Evolutionary conservation across 2,329 filamentous ascomycete species (phyloP), one percentile per base, ranked within the genome.

Genomic region (Nemania serpens): DNA sequence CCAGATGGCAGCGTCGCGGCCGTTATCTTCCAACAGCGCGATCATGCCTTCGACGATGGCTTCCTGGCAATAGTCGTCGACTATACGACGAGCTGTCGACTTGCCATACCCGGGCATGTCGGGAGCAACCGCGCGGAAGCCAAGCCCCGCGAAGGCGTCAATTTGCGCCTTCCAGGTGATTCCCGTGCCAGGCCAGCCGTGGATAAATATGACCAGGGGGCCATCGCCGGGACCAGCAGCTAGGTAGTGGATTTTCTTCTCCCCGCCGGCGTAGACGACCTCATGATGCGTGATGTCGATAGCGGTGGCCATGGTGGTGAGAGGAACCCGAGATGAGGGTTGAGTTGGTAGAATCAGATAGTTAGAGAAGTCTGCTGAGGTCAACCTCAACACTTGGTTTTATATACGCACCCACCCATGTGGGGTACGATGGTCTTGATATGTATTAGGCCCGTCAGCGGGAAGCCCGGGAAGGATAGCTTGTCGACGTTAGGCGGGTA

Each of bases 1-100:
- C 79, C 81, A 83, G n/a, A 83, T 67, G 1, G 79, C 79, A 7
- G 74, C 73, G 0, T 70, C 59, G 18, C 79, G 67, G 17, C 56
- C 54, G 0, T 74, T 62, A 22, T 71, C 66, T 18, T 66, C 68
- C 0, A 79, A 69, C 0, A 79, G 66, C 12, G 76, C 72, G 1
- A 73, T 47, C 51, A 77, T 48, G 22, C 76, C 75, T 34, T 72
- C 68, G 3, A 73, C 66, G 58, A 77, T 70, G 0, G 68, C 54
- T 41, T 74, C 72, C 1, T 74, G 69, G 1, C 68, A 65, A 48
- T 78, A 78, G 29, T 68, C 60, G 0, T 61, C 46, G 1, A 54
- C n/a, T n/a, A 71, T 67, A 1, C 64, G 49, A 4, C 73, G 73
- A 15, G 72, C 73, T 47, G 71, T 75, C 37, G 73, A 77, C 9